Evolutionary conservation across 306 rosid species (phyloP).

Genomic region (Begonia loranthoides): DNA sequence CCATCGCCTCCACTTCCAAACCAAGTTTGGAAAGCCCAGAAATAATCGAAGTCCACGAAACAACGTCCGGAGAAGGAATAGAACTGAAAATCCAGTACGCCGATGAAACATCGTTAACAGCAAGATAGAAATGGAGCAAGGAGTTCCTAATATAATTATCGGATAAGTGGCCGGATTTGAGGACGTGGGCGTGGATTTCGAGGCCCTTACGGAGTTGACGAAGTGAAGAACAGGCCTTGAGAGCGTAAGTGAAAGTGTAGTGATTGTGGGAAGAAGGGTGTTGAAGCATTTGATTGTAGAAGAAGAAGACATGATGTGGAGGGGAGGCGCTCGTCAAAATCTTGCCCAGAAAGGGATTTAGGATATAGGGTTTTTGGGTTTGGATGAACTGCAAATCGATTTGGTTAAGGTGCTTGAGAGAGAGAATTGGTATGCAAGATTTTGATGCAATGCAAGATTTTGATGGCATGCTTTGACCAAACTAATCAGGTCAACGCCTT

Average conservation of each 20-base stretch:
- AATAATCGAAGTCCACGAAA: constrained; percentile 81
- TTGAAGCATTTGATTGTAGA: constrained; percentile 49
- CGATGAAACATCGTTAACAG: too few relatives aligned
- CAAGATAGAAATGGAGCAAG: constrained; percentile 25
- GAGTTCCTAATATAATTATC: constrained; percentile 48
- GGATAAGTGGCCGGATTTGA: constrained; percentile 36
- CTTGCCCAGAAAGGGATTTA: too few relatives aligned
- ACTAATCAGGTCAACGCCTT: too few relatives aligned
- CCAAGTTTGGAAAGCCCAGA: constrained; percentile 58
- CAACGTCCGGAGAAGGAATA: constrained; percentile 19
- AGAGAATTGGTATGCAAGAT: too few relatives aligned
- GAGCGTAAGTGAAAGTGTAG: constrained; percentile 57
- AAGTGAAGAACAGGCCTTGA: constrained; percentile 34
- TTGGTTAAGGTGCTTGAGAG: too few relatives aligned
- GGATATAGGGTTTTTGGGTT: too few relatives aligned
- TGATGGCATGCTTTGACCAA: too few relatives aligned
- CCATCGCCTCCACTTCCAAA: constrained; percentile 33
- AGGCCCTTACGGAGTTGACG: constrained; percentile 32
- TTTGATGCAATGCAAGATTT: too few relatives aligned
- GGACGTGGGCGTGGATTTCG: constrained; percentile 49
- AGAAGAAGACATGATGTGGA: constrained; percentile 1
- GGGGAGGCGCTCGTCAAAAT: too few relatives aligned
- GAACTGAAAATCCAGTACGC: too few relatives aligned
- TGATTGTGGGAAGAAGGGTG: constrained; percentile 39
- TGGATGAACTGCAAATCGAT: too few relatives aligned